Conservation (phyloP, 2,329 filamentous ascomycete genomes). For the Aschersonia sp. region DNA sequence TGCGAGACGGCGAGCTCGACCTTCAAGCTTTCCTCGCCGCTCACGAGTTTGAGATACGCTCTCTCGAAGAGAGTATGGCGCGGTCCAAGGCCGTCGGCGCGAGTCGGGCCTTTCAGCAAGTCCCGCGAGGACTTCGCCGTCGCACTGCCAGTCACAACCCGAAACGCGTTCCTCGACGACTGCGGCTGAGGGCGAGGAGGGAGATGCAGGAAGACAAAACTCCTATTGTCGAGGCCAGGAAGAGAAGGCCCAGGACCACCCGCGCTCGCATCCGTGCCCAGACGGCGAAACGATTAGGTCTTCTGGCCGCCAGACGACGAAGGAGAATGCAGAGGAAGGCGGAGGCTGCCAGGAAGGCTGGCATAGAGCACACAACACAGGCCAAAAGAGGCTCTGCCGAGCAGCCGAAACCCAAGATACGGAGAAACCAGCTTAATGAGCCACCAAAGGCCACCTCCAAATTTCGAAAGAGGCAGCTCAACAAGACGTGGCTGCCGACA, state of each 20-base stretch:
- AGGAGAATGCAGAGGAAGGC: conserved; percentile 22
- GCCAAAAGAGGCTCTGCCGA: conserved; percentile 9
- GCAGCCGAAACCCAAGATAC: conserved; percentile 47
- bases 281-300: conserved; percentile 56
- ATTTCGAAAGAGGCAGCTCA: conserved; percentile 71
- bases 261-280: conserved; percentile 53
- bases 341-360: conserved; percentile 8
- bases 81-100: conserved; percentile 48
- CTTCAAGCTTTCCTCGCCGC: conserved; percentile 72
- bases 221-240: conserved; percentile 55
- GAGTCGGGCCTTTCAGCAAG: conserved; percentile 76
- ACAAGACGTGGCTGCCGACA: conserved; percentile 91
- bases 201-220: conserved; percentile 89
- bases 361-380: conserved; percentile 3
- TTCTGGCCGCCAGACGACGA: conserved; percentile 43
- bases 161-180: conserved; percentile 68
- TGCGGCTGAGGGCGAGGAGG: conserved; percentile 52
- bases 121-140: conserved; percentile 71
- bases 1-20: conserved; percentile 67
- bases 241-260: conserved; percentile 45
- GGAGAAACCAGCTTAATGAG: conserved; percentile 54
- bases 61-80: conserved; percentile 70
- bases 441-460: conserved; percentile 41
- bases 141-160: conserved; percentile 92
- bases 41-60: conserved; percentile 78